phyloP scores from a whole-genome alignment of 208 protist species.

The Trypanosoma brucei region DNA sequence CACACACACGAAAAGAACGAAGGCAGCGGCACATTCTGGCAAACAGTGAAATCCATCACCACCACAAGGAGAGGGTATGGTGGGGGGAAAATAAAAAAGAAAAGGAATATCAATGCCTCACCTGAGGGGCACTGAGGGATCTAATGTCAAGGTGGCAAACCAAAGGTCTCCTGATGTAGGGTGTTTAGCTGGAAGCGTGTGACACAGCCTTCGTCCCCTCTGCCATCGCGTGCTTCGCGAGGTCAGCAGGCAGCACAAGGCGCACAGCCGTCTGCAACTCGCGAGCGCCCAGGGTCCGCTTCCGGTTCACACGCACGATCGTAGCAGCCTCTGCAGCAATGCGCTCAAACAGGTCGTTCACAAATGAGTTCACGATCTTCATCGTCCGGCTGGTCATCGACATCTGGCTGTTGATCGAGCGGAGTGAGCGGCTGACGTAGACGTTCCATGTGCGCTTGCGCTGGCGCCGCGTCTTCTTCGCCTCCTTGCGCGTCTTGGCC shows the following conservation, averaged over 20 bases:
- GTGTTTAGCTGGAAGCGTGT: not conserved
- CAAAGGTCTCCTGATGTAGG: not conserved
- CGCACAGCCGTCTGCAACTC: slow-evolving; percentile 97
- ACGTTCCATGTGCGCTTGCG: not conserved
- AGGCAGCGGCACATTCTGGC: too few species aligned
- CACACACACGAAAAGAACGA: too few species aligned
- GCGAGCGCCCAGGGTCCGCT: slow-evolving; percentile 22
- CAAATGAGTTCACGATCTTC: not conserved
- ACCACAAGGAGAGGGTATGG: too few species aligned
- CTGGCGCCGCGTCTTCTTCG: not conserved
- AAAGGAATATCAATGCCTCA: too few species aligned
- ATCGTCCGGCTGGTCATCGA: not conserved
- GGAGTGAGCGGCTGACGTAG: not conserved
- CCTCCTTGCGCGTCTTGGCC: not conserved
- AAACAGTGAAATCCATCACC: too few species aligned
- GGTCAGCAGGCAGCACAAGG: slow-evolving; percentile 95
- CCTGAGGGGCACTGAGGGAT: too few species aligned
- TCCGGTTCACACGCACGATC: not conserved
- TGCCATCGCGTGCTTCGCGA: slow-evolving; percentile 98
- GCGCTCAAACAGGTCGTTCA: not conserved
- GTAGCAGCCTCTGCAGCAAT: not conserved
- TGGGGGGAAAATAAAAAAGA: too few species aligned
- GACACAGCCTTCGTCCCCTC: slow-evolving; percentile 98
- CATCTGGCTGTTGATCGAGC: not conserved
- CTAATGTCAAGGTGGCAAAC: too few species aligned